Evolutionary conservation across 345 rosid genomes (phyloP), one percentile per base, ranked within the genome.

Genomic region (Lenwebbia sp.): DNA sequence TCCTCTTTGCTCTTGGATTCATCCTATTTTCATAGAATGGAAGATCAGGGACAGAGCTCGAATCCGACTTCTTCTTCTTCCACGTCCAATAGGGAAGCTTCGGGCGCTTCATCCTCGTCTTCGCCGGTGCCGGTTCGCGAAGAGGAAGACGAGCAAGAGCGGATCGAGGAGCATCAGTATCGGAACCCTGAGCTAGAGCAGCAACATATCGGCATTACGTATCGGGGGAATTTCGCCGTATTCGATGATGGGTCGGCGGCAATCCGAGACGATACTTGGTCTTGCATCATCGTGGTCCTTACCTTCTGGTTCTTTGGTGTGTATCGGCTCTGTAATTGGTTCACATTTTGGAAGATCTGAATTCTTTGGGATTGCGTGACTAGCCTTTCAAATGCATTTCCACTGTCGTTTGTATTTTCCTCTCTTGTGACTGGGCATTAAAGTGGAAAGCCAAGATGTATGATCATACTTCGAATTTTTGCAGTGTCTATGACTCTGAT

Each of bases 281-380:
- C 98, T 86, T 96, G 97, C 91, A 88, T 94, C 92, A 92, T 94
- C 85, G 98, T 95, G 74, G 94, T 93, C 75, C 92, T 94, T 87
- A 95, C 98, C 60, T 96, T 97, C 90, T 97, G 98, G 91, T 91
- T 95, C 89, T 96, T 97, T 83, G 96, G 99, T 97, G 82, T 50
- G 97, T 87, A 65, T 37, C 40, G 47, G 30, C 83, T 54, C 85
- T 11, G 85, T 70, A 70, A 26, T 60, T 83, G 81, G 30, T 1
- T 52, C n/a, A 7, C n/a, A 15, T 52, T 62, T 84, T 15, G 51
- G 57, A 6, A 9, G 37, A 22, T 37, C 54, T 15, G 44, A n/a
- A 17, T 90, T 21, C 4, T 14, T 87, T 58, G 82, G 40, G 85
- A 22, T 65, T 8, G 70, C 53, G 54, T 55, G 9, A 52, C 47